A percentile compares a stretch with the other conserved stretches of the same genome.
These are phyloP conservation scores for Plasmodium reichenowi DNA, from an alignment of 169 alveolate species.

Conservation along the genomic window DNA sequence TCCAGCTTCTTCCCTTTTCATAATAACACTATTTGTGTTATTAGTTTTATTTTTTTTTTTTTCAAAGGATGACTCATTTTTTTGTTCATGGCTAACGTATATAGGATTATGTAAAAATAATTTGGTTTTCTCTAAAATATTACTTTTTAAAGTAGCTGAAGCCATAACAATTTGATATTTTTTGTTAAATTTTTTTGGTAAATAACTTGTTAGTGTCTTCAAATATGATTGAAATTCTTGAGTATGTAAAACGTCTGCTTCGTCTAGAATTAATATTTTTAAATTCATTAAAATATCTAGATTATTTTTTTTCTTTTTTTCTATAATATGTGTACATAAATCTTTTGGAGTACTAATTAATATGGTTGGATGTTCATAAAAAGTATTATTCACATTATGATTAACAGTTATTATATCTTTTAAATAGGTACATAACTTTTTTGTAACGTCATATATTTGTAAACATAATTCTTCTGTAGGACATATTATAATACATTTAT, in stretches of 20 bases:
- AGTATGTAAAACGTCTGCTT: constrained; percentile 83
- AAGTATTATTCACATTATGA: constrained; percentile 48
- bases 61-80: not conserved
- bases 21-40: not conserved
- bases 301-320: constrained; percentile 69
- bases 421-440: constrained; percentile 55
- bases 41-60: not conserved
- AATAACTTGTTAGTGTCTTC: constrained; percentile 22
- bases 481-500: constrained; percentile 78
- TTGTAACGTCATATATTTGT: constrained; percentile 77
- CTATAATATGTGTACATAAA: constrained; percentile 30
- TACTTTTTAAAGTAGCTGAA: constrained; percentile 51
- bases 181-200: constrained; percentile 53
- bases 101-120: constrained; percentile 57
- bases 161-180: constrained; percentile 75
- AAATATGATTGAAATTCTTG: constrained; percentile 80
- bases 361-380: constrained; percentile 76
- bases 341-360: constrained; percentile 79
- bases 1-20: too few relatives aligned
- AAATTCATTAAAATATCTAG: constrained; percentile 49
- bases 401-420: constrained; percentile 63
- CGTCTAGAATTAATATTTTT: constrained; percentile 81
- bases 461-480: constrained; percentile 82
- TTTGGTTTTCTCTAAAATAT: constrained; percentile 8
- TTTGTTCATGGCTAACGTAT: constrained; percentile 19